Evolutionary conservation across 495 filamentous ascomycete genomes (phyloP).

Genomic region (Ramalina intermedia): DNA sequence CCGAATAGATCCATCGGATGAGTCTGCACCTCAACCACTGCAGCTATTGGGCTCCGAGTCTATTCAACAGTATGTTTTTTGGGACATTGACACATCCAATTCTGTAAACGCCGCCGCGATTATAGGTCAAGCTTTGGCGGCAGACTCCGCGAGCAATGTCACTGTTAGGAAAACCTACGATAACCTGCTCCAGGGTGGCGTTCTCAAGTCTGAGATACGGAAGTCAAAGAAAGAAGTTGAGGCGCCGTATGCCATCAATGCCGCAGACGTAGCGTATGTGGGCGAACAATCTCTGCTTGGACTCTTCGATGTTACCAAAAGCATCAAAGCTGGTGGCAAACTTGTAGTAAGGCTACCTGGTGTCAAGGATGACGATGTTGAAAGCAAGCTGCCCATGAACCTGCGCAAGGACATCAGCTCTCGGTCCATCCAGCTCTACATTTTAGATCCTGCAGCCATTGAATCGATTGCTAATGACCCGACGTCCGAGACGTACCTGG

Average conservation of each 20-base stretch:
- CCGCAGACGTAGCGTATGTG: conserved; percentile 66
- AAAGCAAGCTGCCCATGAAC: conserved; percentile 63
- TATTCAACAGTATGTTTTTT: conserved; percentile 80
- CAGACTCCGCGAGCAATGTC: conserved; percentile 62
- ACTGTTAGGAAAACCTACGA: conserved; percentile 62
- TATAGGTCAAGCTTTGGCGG: conserved; percentile 58
- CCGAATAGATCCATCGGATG: conserved; percentile 24
- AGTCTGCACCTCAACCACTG: conserved; percentile 24
- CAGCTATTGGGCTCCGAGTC: conserved; percentile 32
- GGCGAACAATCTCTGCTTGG: conserved; percentile 66
- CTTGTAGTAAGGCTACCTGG: conserved; percentile 62
- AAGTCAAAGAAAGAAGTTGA: conserved; percentile 70
- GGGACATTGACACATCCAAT: conserved; percentile 70
- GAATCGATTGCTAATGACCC: conserved; percentile 46
- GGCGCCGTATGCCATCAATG: conserved; percentile 62
- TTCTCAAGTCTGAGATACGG: conserved; percentile 71
- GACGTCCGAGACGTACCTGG: conserved; percentile 39
- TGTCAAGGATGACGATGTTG: conserved; percentile 73
- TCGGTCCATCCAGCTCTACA: conserved; percentile 52
- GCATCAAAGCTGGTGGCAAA: conserved; percentile 54
- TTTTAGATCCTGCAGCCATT: conserved; percentile 56
- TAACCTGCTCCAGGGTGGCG: conserved; percentile 77
- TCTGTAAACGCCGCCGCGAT: conserved; percentile 47
- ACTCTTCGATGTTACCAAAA: conserved; percentile 55
- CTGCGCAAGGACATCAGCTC: conserved; percentile 53